Evolutionary conservation across 2,329 filamentous ascomycete species (phyloP), one percentile per base, ranked within the genome.

Genomic region (Diplocarpon rosae): DNA sequence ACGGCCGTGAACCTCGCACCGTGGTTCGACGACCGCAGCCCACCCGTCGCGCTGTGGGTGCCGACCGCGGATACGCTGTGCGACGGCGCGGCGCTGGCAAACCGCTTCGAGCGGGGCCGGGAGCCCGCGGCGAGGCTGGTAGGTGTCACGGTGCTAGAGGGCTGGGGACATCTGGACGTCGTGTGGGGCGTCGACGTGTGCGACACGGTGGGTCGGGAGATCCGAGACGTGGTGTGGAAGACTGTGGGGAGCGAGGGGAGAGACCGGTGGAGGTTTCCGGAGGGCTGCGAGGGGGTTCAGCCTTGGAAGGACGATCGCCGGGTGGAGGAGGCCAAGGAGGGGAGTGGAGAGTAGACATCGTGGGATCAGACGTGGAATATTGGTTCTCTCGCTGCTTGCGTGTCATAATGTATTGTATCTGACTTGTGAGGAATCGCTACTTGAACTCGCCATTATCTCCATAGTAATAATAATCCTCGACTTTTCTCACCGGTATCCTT

Each of bases 41-140:
- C 39, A n/a, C 45, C 45, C 14, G 38, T 47, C 34, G 45, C 39
- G 1, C 42, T 47, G 33, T 47, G 45, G 45, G 31, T 43, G n/a
- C 39, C 39, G 14, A 39, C 14, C 1, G 31, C 37, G 12, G 45
- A 47, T 31, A 27, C 24, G 13, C 6, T 47, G 9, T 41, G 41
- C 33, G 39, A 43, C 39, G 39, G 45, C 6, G 8, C n/a, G 24
- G 41, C 33, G n/a, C 29, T 47, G 28, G 8, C 42, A n/a, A 43
- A 43, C 38, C 17, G 45, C 7, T 43, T 47, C 31, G 34, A 33
- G 24, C 42, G 39, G 15, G 35, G 35, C 9, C 32, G 45, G 29
- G 45, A 47, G 36, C 45, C 39, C 1, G 28, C 20, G 14, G 39
- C 40, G 2, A 35, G 34, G 34, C 9, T 47, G 30, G 4, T 32